A percentile compares a stretch with the other conserved stretches of the same genome.
phyloP scores from a whole-genome alignment of 169 alveolate genomes.

The Ichthyophthirius multifiliis region DNA sequence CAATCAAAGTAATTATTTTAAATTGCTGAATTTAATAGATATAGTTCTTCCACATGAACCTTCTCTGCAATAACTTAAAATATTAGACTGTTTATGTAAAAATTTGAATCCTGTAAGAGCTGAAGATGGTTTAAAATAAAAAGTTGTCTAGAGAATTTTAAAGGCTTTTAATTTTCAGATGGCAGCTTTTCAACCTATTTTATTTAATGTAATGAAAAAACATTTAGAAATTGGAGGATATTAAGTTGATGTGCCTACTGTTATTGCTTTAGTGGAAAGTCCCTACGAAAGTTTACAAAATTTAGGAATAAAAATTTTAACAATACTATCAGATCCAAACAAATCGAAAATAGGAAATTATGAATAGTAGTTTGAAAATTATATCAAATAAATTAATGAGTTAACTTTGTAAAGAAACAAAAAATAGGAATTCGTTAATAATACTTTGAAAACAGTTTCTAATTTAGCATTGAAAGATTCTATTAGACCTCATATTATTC shows the following conservation, averaged over 20 bases:
- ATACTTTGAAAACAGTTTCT: constrained; percentile 45
- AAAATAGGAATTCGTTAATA: constrained; percentile 38
- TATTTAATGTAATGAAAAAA: constrained; percentile 38
- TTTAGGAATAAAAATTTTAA: constrained; percentile 56
- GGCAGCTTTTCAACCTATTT: constrained; percentile 33
- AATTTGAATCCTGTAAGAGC: constrained; percentile 61
- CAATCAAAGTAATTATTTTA: constrained; percentile 21
- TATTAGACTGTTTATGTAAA: constrained; percentile 42
- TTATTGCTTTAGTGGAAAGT: constrained; percentile 49
- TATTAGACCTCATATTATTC: constrained; percentile 51
- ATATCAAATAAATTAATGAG: constrained; percentile 55
- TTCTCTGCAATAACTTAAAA: constrained; percentile 40
- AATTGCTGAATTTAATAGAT: constrained; percentile 44
- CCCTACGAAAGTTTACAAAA: constrained; percentile 41
- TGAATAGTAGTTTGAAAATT: constrained; percentile 64
- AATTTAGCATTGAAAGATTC: constrained; percentile 68
- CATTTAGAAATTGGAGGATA: constrained; percentile 42
- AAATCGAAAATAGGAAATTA: constrained; percentile 16
- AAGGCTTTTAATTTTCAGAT: constrained; percentile 51
- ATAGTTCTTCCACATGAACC: constrained; percentile 49
- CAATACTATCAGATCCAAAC: constrained; percentile 47
- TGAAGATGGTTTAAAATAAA: constrained; percentile 41
- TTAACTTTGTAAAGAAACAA: constrained; percentile 37
- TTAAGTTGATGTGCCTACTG: constrained; percentile 60
- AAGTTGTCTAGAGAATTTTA: constrained; percentile 48